Base-by-base conservation (phyloP, 1,284 basidiomycete genomes). In the Trametes sp. region DNA sequence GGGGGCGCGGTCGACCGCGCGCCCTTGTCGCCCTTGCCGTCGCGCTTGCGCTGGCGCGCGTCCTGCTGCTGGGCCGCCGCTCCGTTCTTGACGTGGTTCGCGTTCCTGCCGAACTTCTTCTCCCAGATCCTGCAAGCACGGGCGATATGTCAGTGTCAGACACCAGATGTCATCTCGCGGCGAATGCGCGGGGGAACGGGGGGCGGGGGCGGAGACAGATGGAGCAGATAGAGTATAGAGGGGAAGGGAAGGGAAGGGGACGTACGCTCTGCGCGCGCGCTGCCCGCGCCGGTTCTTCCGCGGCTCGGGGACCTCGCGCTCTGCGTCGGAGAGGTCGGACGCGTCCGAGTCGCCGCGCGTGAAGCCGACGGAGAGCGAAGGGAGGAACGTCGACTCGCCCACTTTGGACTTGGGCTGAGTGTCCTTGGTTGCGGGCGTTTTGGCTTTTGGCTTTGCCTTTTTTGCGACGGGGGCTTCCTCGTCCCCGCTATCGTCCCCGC, bases 271-370 rank as follows among this genome's bases (percentile, higher is more conserved):
- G 60, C 96, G 83, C 11, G 96, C 96, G 55, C 95, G 81, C 76
- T 98, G 96, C 19, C 96, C 96, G 55, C 95, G 84, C 54, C 96
- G 81, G 70, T 98, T 98, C 82, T 95, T 98, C 77, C 87, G 88
- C 19, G 80, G 77, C 6, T 41, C 29, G 10, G 78, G 86, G 42
- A 84, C 81, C 35, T 83, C 81, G 53, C 80, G 82, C 67, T 91
- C 90, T 28, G 79, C 82, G 58, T 93, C 91, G 70, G 91, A 90
- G 63, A 86, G 86, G 70, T 96, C 94, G 38, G 73, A 73, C 21
- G 91, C 92, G 66, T 87, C 87, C 31, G 92, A 94, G 55, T 89
- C 88, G 0, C 93, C 93, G 50, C 87, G 86, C 41, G 88, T 84
- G 74, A 93, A 98, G 1, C 96, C 96, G 9, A 91, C 87, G 1